phyloP scores from a whole-genome alignment of 306 rosid genomes.

The Mimosa pudica region DNA sequence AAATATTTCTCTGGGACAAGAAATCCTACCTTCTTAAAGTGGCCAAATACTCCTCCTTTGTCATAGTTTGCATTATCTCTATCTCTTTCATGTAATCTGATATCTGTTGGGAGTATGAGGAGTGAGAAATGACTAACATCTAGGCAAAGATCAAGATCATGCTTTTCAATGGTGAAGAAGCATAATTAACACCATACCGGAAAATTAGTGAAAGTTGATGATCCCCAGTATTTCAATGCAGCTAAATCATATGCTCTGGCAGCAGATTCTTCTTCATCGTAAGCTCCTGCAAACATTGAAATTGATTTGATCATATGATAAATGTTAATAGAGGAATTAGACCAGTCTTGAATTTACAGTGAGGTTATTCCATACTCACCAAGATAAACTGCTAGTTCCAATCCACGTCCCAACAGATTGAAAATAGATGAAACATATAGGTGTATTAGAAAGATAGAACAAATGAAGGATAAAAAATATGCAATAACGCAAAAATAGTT shows the following conservation, averaged over 20 bases:
- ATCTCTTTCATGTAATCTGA: slow-evolving; percentile 64
- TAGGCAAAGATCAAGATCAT: slow-evolving; percentile 18
- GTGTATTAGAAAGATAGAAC: slow-evolving; percentile 5
- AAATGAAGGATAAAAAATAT: background rate
- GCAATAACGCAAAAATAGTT: background rate
- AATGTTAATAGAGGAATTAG: background rate
- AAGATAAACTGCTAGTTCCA: slow-evolving; percentile 58
- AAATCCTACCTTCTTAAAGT: slow-evolving; percentile 70
- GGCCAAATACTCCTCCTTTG: slow-evolving; percentile 80
- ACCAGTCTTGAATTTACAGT: background rate
- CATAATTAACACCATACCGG: slow-evolving; percentile 44
- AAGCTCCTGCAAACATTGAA: slow-evolving; percentile 57
- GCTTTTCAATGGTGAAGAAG: background rate
- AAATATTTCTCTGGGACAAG: background rate
- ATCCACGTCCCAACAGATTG: slow-evolving; percentile 30
- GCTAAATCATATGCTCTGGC: slow-evolving; percentile 89
- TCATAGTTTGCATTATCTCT: slow-evolving; percentile 68
- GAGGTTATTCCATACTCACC: slow-evolving; percentile 42
- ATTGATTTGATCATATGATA: background rate
- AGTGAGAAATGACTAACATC: slow-evolving; percentile 9
- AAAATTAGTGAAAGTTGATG: slow-evolving; percentile 72
- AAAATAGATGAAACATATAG: slow-evolving; percentile 4
- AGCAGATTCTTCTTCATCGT: slow-evolving; percentile 79
- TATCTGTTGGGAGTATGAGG: slow-evolving; percentile 42
- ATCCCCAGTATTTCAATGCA: slow-evolving; percentile 82